Evolutionary conservation across 2,329 filamentous ascomycete species (phyloP).

Genomic region (Neurospora crassa): DNA sequence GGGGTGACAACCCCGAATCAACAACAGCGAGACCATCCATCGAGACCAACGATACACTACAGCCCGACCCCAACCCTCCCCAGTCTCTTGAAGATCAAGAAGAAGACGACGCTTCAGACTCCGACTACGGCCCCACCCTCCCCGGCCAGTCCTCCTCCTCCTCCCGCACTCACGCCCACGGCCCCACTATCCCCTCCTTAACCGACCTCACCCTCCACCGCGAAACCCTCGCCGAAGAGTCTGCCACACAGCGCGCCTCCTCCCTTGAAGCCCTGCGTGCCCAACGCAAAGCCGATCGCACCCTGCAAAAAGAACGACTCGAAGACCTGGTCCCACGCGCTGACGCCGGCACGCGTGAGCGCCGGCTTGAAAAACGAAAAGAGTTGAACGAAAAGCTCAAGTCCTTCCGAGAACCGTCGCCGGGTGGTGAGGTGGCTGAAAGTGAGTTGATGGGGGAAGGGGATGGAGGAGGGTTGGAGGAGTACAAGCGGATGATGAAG

Average conservation of each 20-base stretch:
- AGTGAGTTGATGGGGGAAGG: conserved; percentile 69
- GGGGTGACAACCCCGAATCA: neutral
- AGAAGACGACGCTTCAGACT: conserved; percentile 29
- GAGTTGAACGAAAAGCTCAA: conserved; percentile 64
- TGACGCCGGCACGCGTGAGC: conserved; percentile 72
- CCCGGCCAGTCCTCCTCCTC: conserved; percentile 30
- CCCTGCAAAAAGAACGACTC: conserved; percentile 58
- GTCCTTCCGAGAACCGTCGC: conserved; percentile 61
- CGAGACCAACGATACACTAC: neutral
- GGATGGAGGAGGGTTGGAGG: conserved; percentile 47
- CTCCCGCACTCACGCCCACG: conserved; percentile 20
- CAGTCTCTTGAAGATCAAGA: conserved; percentile 5
- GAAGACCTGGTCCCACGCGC: conserved; percentile 79
- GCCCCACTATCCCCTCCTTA: conserved; percentile 59
- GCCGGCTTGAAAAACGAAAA: conserved; percentile 75
- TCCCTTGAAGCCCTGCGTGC: conserved; percentile 44
- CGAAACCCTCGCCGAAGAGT: conserved; percentile 40
- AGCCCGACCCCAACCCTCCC: no score
- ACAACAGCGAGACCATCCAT: neutral
- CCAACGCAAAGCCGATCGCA: conserved; percentile 55
- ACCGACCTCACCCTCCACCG: conserved; percentile 61
- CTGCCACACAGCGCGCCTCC: conserved; percentile 23
- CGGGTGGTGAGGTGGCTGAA: conserved; percentile 44
- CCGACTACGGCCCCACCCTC: conserved; percentile 45
- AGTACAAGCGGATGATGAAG: conserved; percentile 59